These are phyloP conservation scores for Triglochin maritima DNA, from an alignment of 106 monocot genomes.

Conservation along the genomic window DNA sequence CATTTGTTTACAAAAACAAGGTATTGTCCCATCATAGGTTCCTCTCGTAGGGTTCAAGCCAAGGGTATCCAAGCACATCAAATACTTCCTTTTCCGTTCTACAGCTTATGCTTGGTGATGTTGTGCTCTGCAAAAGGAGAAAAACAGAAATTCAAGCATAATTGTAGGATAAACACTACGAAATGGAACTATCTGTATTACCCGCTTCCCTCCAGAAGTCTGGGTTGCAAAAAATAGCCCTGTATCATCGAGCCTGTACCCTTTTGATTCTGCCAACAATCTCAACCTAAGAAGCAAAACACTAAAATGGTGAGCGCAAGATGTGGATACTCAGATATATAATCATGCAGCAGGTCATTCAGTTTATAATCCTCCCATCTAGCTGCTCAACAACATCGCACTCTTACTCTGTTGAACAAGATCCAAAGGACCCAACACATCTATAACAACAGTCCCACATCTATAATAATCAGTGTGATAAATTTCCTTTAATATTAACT, in stretches of 20 bases:
- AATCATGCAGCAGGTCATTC: too few species aligned
- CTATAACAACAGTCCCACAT: too few species aligned
- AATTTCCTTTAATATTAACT: too few species aligned
- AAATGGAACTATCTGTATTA: slow-evolving; percentile 10
- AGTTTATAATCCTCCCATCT: too few species aligned
- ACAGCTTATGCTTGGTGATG: slow-evolving; percentile 46
- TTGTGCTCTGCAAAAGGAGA: slow-evolving; percentile 37
- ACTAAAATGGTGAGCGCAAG: neutral
- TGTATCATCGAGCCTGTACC: slow-evolving; percentile 88
- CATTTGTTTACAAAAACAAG: too few species aligned
- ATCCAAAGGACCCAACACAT: too few species aligned
- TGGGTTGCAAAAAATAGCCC: slow-evolving; percentile 70
- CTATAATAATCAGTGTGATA: too few species aligned
- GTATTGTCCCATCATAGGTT: slow-evolving; percentile 40
- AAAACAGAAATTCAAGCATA: neutral
- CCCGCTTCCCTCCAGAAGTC: slow-evolving; percentile 42
- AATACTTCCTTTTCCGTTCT: slow-evolving; percentile 80
- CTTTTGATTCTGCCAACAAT: slow-evolving; percentile 88
- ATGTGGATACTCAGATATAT: too few species aligned
- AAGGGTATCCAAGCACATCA: slow-evolving; percentile 85
- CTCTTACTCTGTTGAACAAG: too few species aligned
- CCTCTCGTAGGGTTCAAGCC: slow-evolving; percentile 93
- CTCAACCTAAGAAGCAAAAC: slow-evolving; percentile 40
- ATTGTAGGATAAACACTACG: too few species aligned
- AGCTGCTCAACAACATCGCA: too few species aligned